A percentile compares a stretch with the other conserved stretches of the same genome.
Evolutionary conservation across 208 protist species (phyloP).

Genomic region (Trypanosoma conorhini): DNA sequence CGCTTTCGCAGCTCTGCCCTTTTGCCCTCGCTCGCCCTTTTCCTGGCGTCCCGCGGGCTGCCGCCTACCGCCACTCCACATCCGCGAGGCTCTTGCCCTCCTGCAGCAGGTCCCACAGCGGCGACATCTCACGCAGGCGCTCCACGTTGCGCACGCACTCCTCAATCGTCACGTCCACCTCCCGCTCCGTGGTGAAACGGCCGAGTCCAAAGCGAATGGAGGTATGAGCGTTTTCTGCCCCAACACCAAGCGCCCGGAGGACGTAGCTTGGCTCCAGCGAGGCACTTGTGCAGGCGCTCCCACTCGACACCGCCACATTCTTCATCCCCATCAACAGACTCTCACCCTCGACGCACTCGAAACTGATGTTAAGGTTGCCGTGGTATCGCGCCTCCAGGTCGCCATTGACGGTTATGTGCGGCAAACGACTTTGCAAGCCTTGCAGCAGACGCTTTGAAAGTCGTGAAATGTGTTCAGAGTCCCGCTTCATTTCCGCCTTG

Average conservation of each 20-base stretch:
- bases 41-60: not conserved
- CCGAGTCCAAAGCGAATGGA: conserved; percentile 99
- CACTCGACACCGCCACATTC: conserved; percentile 94
- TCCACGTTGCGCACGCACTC: conserved; percentile 91
- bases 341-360: conserved; percentile 99
- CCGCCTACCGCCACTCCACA: conserved; percentile 79
- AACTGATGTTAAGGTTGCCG: conserved; percentile 99
- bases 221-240: conserved; percentile 99
- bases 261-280: conserved; percentile 99
- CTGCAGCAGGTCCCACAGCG: conserved; percentile 98
- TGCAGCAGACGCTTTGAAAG: conserved; percentile 88
- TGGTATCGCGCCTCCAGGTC: conserved; percentile 90
- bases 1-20: too few species aligned
- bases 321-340: conserved; percentile 98
- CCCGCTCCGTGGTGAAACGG: conserved; percentile 97
- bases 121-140: conserved; percentile 97
- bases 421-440: conserved; percentile 79
- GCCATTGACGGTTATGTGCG: conserved; percentile 95
- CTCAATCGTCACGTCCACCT: conserved; percentile 94
- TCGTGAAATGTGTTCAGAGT: conserved; percentile 78
- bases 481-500: conserved; percentile 94
- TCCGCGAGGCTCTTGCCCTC: conserved; percentile 95
- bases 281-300: conserved; percentile 99
- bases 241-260: conserved; percentile 97
- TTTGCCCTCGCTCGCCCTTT: not conserved